Evolutionary conservation across 768 basidiomycete genomes (phyloP).

Genomic region (Boletus subcaerulescens): DNA sequence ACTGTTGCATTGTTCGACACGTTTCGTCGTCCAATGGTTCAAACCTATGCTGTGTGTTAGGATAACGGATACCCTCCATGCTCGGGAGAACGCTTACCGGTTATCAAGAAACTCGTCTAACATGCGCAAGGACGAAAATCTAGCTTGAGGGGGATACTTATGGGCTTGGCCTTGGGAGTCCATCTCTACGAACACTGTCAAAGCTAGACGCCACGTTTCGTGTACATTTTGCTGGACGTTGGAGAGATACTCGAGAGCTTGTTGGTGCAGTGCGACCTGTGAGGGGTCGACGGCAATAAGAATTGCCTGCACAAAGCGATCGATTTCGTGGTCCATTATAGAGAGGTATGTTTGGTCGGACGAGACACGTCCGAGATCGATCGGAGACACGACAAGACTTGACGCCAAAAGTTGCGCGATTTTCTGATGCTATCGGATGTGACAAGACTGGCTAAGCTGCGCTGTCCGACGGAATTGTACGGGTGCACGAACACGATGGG

Average conservation of each 20-base stretch:
- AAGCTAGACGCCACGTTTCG: conserved; percentile 77
- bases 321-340: conserved; percentile 71
- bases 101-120: conserved; percentile 81
- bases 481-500: conserved; percentile 1
- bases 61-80: not conserved
- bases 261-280: conserved; percentile 69
- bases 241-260: conserved; percentile 82
- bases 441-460: no score
- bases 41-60: conserved; percentile 40
- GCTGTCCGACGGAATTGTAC: not conserved
- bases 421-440: conserved; percentile 1
- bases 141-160: conserved; percentile 67
- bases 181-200: conserved; percentile 67
- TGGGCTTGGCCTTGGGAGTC: conserved; percentile 53
- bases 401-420: not conserved
- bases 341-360: conserved; percentile 15
- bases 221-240: conserved; percentile 73
- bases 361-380: conserved; percentile 19
- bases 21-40: conserved; percentile 67
- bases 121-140: conserved; percentile 79
- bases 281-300: conserved; percentile 81
- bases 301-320: conserved; percentile 81
- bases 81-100: conserved; percentile 48
- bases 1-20: conserved; percentile 70
- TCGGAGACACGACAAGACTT: conserved; percentile 2